These are phyloP conservation scores for Aquilaria sinensis DNA, from an alignment of 345 rosid genomes.

Conservation along the genomic window DNA sequence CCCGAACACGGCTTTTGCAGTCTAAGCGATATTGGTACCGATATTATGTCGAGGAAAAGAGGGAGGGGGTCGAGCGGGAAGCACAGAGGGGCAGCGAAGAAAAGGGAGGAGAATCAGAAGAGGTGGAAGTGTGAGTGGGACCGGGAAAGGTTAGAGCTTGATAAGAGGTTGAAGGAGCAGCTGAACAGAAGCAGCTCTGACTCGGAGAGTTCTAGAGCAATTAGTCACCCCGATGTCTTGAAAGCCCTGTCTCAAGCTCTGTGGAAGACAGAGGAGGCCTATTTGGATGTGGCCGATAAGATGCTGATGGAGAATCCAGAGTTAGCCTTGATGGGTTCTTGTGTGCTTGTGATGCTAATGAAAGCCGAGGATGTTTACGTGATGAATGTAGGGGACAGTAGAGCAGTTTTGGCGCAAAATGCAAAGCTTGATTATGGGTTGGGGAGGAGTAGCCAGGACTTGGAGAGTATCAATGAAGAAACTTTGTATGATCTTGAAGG, in stretches of 20 bases:
- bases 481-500: slow-evolving; percentile 59
- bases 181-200: slow-evolving; percentile 24
- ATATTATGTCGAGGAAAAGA: slow-evolving; percentile 25
- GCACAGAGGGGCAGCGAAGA: slow-evolving; percentile 35
- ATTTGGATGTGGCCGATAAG: slow-evolving; percentile 75
- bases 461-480: slow-evolving; percentile 86
- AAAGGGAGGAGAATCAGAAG: slow-evolving; percentile 68
- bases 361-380: slow-evolving; percentile 92
- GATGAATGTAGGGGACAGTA: slow-evolving; percentile 95
- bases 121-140: slow-evolving; percentile 75
- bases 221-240: slow-evolving; percentile 60
- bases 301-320: slow-evolving; percentile 89
- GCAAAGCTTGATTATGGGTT: slow-evolving; percentile 60
- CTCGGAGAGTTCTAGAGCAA: slow-evolving; percentile 24
- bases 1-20: slow-evolving; percentile 27
- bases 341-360: slow-evolving; percentile 91
- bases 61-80: slow-evolving; percentile 29
- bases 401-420: slow-evolving; percentile 85
- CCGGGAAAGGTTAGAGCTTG: slow-evolving; percentile 63
- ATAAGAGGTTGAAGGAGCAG: slow-evolving; percentile 56
- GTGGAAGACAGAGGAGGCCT: slow-evolving; percentile 83
- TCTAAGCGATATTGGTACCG: slow-evolving; percentile 19
- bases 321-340: slow-evolving; percentile 92
- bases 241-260: slow-evolving; percentile 79
- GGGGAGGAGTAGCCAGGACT: slow-evolving; percentile 62